Percentiles rank a stretch among this genome's conserved stretches.
phyloP scores from a whole-genome alignment of 2,329 filamentous ascomycete species.

The Pleurostoma richardsiae region DNA sequence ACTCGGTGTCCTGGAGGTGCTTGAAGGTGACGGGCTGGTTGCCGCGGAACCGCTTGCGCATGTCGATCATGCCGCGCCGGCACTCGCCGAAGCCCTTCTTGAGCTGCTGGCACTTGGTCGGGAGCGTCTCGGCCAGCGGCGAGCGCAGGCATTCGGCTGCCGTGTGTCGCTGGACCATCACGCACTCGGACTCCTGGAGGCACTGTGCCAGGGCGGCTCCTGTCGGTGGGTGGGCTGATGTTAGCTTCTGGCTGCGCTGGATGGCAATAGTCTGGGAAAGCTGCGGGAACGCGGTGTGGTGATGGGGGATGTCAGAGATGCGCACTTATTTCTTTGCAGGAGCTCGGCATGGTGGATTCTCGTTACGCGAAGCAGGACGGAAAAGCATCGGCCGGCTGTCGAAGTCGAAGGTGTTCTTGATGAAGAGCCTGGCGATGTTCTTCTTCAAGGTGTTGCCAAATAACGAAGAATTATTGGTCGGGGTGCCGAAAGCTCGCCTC shows the following conservation, averaged over 20 bases:
- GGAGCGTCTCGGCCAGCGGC: slow-evolving; percentile 76
- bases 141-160: slow-evolving; percentile 84
- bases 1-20: slow-evolving; percentile 56
- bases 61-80: slow-evolving; percentile 94
- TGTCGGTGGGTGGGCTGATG: slow-evolving; percentile 28
- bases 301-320: slow-evolving; percentile 12
- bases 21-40: slow-evolving; percentile 77
- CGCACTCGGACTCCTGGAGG: slow-evolving; percentile 93
- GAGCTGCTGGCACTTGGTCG: slow-evolving; percentile 84
- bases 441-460: too few relatives aligned
- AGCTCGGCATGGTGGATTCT: slow-evolving; percentile 71
- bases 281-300: background rate
- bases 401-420: too few relatives aligned
- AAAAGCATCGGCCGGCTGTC: too few relatives aligned
- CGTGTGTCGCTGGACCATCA: slow-evolving; percentile 84
- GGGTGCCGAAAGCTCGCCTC: too few relatives aligned
- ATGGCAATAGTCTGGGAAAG: background rate
- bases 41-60: slow-evolving; percentile 96
- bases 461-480: too few relatives aligned
- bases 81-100: slow-evolving; percentile 92
- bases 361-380: too few relatives aligned
- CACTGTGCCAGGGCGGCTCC: slow-evolving; percentile 90
- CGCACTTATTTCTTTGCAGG: slow-evolving; percentile 94
- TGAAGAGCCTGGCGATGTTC: too few relatives aligned
- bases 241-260: slow-evolving; percentile 3